These are phyloP conservation scores for Vanrija pseudolonga DNA, from an alignment of 1,284 basidiomycete genomes.

Conservation along the genomic window DNA sequence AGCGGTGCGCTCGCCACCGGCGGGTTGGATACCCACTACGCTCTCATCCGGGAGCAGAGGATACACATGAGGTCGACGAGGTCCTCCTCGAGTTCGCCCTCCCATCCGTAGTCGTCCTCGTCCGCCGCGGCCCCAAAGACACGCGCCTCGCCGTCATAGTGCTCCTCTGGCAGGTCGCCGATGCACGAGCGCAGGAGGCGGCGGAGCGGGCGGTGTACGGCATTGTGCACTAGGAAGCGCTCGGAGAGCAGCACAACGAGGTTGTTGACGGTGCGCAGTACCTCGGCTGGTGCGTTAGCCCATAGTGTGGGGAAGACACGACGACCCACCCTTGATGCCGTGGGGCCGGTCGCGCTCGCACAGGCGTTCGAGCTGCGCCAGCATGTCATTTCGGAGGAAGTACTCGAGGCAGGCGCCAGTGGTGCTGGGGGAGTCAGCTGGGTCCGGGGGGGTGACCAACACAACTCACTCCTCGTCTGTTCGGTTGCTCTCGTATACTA, in stretches of 20 bases:
- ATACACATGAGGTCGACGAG: slow-evolving; percentile 88
- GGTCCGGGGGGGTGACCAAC: neutral
- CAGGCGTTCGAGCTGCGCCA: slow-evolving; percentile 76
- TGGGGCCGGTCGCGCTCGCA: slow-evolving; percentile 77
- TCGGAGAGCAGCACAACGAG: slow-evolving; percentile 86
- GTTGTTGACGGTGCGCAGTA: slow-evolving; percentile 75
- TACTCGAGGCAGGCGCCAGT: slow-evolving; percentile 87
- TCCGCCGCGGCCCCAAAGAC: slow-evolving; percentile 75
- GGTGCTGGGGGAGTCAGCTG: slow-evolving; percentile 54
- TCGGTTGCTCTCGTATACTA: slow-evolving; percentile 79
- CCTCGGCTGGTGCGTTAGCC: slow-evolving; percentile 56
- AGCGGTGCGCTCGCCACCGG: neutral
- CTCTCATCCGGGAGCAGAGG: slow-evolving; percentile 81
- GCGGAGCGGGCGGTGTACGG: slow-evolving; percentile 81
- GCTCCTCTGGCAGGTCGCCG: slow-evolving; percentile 82
- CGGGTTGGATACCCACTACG: slow-evolving; percentile 56
- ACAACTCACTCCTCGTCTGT: slow-evolving; percentile 73
- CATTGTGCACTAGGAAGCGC: slow-evolving; percentile 84
- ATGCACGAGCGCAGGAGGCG: slow-evolving; percentile 81
- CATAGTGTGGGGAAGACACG: neutral
- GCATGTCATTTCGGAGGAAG: slow-evolving; percentile 81
- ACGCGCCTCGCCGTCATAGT: slow-evolving; percentile 65
- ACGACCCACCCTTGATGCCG: slow-evolving; percentile 61
- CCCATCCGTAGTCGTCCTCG: slow-evolving; percentile 33
- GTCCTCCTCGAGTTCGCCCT: slow-evolving; percentile 47